phyloP scores from a whole-genome alignment of 2,329 filamentous ascomycete species.

The Microcera coccophila region DNA sequence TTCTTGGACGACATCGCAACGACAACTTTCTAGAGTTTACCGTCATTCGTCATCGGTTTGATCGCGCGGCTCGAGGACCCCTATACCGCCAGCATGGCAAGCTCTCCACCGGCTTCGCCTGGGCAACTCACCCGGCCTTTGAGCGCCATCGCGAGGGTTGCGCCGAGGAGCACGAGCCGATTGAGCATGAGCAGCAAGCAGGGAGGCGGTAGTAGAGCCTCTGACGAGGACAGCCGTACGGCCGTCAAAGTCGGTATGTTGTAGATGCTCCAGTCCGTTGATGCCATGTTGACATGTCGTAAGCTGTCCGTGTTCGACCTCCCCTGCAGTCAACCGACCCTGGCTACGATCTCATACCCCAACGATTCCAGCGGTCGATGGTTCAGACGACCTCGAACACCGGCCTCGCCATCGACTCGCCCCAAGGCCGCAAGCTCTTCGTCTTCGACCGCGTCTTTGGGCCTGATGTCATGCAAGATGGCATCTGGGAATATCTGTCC shows the following conservation, averaged over 20 bases:
- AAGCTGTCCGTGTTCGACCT: conserved; percentile 90
- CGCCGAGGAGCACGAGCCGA: conserved; percentile 73
- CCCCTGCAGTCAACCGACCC: conserved; percentile 79
- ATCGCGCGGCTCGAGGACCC: conserved; percentile 12
- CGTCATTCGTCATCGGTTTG: conserved; percentile 5
- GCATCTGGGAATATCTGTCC: conserved; percentile 88
- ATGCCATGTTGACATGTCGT: conserved; percentile 2
- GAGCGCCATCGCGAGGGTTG: conserved; percentile 74
- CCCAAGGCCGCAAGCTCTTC: conserved; percentile 90
- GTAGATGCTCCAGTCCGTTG: conserved; percentile 2
- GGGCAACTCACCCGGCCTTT: conserved; percentile 60
- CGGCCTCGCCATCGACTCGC: conserved; percentile 81
- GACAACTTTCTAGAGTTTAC: conserved; percentile 6
- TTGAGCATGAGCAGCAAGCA: conserved; percentile 80
- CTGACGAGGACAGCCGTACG: conserved; percentile 85
- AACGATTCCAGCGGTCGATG: conserved; percentile 89
- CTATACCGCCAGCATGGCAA: conserved; percentile 51
- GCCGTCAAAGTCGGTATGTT: conserved; percentile 93
- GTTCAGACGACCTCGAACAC: conserved; percentile 85
- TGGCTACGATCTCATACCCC: conserved; percentile 90
- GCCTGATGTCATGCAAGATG: conserved; percentile 78
- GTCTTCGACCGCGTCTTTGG: conserved; percentile 94
- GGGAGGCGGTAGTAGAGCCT: conserved; percentile 72
- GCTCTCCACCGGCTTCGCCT: conserved; percentile 67
- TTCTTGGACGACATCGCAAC: conserved; percentile 13